A percentile compares a stretch with the other conserved stretches of the same genome.
These are phyloP conservation scores for Colletotrichum sublineola DNA, from an alignment of 2,329 filamentous ascomycete genomes.

Conservation along the genomic window DNA sequence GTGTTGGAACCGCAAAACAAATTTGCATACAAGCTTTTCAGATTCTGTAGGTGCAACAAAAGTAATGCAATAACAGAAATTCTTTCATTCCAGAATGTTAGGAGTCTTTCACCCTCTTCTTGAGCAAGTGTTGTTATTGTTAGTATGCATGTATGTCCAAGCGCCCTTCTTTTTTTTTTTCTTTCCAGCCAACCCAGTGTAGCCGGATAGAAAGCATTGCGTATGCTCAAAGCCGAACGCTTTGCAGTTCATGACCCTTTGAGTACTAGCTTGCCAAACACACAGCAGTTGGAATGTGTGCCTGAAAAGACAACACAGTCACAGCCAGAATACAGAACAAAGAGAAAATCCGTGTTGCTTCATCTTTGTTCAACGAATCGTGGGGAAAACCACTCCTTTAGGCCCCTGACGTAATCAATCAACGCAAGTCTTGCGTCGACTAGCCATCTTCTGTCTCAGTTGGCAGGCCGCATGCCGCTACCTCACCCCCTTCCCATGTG, in stretches of 20 bases:
- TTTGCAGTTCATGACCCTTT: background rate
- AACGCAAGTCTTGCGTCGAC: background rate
- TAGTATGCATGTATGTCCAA: background rate
- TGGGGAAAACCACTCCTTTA: background rate
- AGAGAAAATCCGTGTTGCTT: background rate
- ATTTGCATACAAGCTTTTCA: background rate
- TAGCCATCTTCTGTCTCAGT: constrained; percentile 20
- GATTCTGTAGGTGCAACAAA: too few species aligned
- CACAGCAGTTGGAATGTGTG: background rate
- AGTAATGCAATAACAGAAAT: background rate
- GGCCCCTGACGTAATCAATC: constrained; percentile 3
- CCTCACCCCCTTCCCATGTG: constrained; percentile 20
- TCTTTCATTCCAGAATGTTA: background rate
- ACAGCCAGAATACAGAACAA: background rate
- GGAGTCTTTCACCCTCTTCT: background rate
- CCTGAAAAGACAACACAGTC: background rate
- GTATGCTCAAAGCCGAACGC: background rate
- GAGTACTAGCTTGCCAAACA: background rate
- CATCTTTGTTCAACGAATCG: background rate
- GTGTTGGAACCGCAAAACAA: background rate
- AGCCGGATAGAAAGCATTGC: background rate
- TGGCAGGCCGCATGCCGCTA: constrained; percentile 31
- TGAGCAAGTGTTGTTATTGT: background rate
- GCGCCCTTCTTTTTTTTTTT: background rate
- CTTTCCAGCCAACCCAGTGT: background rate